phyloP scores from a whole-genome alignment of 2,329 filamentous ascomycete species.

The Thelonectria blattea region DNA sequence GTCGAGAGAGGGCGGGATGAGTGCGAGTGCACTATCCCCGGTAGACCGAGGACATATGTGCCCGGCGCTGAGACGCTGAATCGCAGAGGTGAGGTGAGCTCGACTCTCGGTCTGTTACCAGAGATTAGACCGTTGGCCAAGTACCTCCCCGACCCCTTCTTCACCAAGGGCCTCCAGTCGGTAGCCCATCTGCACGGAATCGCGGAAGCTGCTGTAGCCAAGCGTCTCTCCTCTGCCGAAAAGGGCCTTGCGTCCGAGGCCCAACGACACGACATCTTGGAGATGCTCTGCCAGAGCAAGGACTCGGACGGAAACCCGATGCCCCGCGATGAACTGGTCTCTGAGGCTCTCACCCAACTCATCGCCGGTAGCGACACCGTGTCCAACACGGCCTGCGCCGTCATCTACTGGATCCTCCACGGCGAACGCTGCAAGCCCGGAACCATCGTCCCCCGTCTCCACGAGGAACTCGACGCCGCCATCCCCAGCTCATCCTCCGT shows the following conservation, averaged over 20 bases:
- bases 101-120: constrained; percentile 19
- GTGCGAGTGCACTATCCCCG: constrained; percentile 16
- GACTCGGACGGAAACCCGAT: constrained; percentile 18
- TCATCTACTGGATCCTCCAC: constrained; percentile 23
- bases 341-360: constrained; percentile 25
- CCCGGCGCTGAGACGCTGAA: constrained; percentile 23
- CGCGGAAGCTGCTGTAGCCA: constrained; percentile 11
- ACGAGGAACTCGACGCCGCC: constrained; percentile 19
- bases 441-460: constrained; percentile 12
- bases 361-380: constrained; percentile 26
- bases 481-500: constrained; percentile 10
- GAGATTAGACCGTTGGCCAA: constrained; percentile 17
- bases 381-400: constrained; percentile 22
- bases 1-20: constrained; percentile 20
- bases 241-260: not conserved
- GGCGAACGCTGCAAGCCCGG: constrained; percentile 19
- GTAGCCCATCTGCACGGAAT: constrained; percentile 23
- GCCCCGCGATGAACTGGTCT: constrained; percentile 17
- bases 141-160: constrained; percentile 23
- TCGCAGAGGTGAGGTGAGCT: constrained; percentile 22
- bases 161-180: constrained; percentile 22
- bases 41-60: constrained; percentile 16
- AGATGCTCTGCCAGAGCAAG: constrained; percentile 16
- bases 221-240: constrained; percentile 9
- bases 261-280: constrained; percentile 19